These are phyloP conservation scores for Exophiala viscosa DNA, from an alignment of 2,329 filamentous ascomycete species.

Conservation along the genomic window DNA sequence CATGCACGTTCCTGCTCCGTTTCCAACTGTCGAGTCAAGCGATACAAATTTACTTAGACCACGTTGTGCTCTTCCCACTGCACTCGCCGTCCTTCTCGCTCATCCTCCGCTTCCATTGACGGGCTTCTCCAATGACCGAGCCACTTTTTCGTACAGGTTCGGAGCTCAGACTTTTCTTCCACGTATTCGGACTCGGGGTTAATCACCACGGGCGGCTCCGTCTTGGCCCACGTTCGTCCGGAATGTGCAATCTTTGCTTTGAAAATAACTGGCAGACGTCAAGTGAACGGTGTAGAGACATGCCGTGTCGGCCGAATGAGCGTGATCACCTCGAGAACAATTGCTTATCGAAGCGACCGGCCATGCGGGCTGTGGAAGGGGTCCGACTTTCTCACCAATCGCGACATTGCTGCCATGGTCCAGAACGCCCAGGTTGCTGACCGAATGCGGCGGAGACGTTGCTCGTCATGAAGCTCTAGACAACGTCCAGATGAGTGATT, in stretches of 20 bases:
- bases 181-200: conserved; percentile 1
- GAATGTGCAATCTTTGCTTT: neutral
- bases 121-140: neutral
- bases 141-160: too few relatives aligned
- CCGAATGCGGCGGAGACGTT: neutral
- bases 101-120: neutral
- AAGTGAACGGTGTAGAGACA: neutral
- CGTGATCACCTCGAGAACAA: neutral
- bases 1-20: too few relatives aligned
- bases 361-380: too few relatives aligned
- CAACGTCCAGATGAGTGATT: neutral
- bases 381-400: neutral
- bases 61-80: neutral
- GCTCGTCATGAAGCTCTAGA: neutral
- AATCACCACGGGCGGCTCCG: neutral
- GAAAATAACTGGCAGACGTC: too few relatives aligned
- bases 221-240: neutral
- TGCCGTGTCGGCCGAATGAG: conserved; percentile 8
- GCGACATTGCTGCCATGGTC: neutral
- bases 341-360: too few relatives aligned
- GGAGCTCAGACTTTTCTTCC: neutral
- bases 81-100: neutral
- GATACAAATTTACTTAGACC: neutral
- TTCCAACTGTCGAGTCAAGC: too few relatives aligned
- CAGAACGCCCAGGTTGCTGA: neutral